A percentile compares a stretch with the other conserved stretches of the same genome.
Conservation (phyloP, 768 basidiomycete genomes). For the Crucibulum laeve region DNA sequence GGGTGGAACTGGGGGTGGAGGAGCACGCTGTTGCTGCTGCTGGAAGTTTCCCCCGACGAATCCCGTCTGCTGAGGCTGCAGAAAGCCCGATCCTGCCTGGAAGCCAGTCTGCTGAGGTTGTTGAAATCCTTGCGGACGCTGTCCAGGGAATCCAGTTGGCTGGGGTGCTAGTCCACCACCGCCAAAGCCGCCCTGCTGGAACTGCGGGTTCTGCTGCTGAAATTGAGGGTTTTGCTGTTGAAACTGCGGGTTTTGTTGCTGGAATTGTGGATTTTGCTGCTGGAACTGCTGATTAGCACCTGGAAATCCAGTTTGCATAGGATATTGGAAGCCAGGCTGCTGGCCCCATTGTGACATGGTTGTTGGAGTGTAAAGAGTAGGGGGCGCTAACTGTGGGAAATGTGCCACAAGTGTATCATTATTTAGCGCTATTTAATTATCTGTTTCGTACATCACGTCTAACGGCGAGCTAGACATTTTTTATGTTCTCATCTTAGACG, state of each 20-base stretch:
- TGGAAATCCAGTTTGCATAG: constrained; percentile 68
- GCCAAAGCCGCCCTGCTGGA: constrained; percentile 25
- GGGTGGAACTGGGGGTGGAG: constrained; percentile 62
- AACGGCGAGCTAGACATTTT: too few relatives aligned
- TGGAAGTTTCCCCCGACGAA: constrained; percentile 37
- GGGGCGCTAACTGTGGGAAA: background rate
- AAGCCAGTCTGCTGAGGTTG: constrained; percentile 62
- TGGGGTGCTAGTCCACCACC: constrained; percentile 51
- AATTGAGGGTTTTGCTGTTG: constrained; percentile 39
- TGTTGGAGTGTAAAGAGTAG: constrained; percentile 10
- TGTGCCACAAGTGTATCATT: too few relatives aligned
- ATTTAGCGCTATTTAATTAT: too few relatives aligned
- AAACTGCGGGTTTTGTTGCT: constrained; percentile 37
- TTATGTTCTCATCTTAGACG: too few relatives aligned
- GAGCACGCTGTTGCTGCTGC: constrained; percentile 40
- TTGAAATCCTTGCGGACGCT: constrained; percentile 40
- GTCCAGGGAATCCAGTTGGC: constrained; percentile 52
- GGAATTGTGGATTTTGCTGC: constrained; percentile 43
- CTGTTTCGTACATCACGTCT: too few relatives aligned
- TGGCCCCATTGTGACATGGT: constrained; percentile 79
- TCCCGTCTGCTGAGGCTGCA: constrained; percentile 53
- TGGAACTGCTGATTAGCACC: constrained; percentile 35
- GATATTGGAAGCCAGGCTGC: constrained; percentile 68
- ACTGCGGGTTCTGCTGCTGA: constrained; percentile 24
- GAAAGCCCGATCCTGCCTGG: constrained; percentile 33